Conservation (phyloP, 805 yeast genomes). For the Pichia occidentalis region DNA sequence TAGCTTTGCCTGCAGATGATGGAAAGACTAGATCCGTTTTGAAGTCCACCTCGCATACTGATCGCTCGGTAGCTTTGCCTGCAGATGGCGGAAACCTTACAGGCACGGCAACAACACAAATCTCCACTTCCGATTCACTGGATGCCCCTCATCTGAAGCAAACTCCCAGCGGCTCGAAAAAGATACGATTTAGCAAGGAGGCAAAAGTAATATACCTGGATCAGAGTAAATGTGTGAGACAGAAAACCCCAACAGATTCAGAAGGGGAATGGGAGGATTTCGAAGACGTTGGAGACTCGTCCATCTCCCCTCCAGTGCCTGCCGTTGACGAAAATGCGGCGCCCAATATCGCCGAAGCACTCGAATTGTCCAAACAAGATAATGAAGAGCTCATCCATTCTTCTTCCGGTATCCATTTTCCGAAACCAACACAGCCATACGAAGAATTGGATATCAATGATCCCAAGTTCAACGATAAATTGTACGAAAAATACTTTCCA, state of each 20-base stretch:
- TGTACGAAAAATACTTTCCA: constrained; percentile 84
- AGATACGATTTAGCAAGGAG: constrained; percentile 28
- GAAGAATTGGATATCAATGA: constrained; percentile 53
- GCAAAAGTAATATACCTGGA: constrained; percentile 28
- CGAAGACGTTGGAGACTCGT: constrained; percentile 38
- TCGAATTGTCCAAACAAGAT: constrained; percentile 29
- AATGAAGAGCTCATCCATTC: constrained; percentile 32
- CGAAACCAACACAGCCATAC: constrained; percentile 39
- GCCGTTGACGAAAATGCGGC: constrained; percentile 24
- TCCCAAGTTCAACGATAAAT: constrained; percentile 69
- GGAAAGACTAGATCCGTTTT: too few relatives aligned
- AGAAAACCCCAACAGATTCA: constrained; percentile 1
- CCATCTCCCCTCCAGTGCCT: constrained; percentile 12
- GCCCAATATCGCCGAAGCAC: constrained; percentile 42
- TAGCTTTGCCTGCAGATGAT: constrained; percentile 9
- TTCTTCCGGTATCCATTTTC: constrained; percentile 49
- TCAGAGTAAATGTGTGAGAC: constrained; percentile 9
- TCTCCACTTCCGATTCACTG: too few relatives aligned
- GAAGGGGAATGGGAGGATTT: constrained; percentile 44
- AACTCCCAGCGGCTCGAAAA: too few relatives aligned
- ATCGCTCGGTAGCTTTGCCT: too few relatives aligned
- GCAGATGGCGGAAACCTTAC: too few relatives aligned
- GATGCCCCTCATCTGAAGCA: too few relatives aligned
- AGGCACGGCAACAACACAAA: too few relatives aligned
- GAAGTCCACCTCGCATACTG: too few relatives aligned